phyloP scores from a whole-genome alignment of 495 filamentous ascomycete species.

The Aspergillus cristatus region DNA sequence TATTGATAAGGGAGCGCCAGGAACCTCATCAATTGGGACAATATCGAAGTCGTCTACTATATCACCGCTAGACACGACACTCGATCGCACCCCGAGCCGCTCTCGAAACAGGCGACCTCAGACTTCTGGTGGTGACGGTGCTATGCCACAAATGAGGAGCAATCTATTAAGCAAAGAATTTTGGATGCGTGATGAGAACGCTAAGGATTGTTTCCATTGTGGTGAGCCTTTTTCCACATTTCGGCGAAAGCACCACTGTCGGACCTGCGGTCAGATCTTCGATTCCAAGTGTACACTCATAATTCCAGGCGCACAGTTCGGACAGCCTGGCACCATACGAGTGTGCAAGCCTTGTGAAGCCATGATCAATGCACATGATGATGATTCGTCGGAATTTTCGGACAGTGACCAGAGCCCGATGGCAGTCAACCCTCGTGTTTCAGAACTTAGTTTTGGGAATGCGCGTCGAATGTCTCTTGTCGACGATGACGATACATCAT shows the following conservation, averaged over 20 bases:
- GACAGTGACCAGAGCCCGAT: constrained; percentile 56
- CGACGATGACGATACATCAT: constrained; percentile 39
- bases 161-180: constrained; percentile 87
- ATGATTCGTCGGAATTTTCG: constrained; percentile 84
- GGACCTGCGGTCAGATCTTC: constrained; percentile 89
- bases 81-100: constrained; percentile 8
- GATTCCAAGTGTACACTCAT: constrained; percentile 92
- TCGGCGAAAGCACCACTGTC: constrained; percentile 92
- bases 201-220: constrained; percentile 94
- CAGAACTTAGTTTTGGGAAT: constrained; percentile 24
- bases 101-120: constrained; percentile 14
- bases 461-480: constrained; percentile 13
- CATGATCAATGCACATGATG: constrained; percentile 83
- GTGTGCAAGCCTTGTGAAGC: constrained; percentile 93
- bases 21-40: constrained; percentile 26
- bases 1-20: constrained; percentile 26
- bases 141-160: constrained; percentile 53
- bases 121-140: constrained; percentile 15
- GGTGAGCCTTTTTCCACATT: constrained; percentile 86
- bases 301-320: constrained; percentile 76
- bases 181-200: constrained; percentile 99
- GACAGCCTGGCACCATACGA: constrained; percentile 74
- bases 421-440: constrained; percentile 26
- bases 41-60: constrained; percentile 20
- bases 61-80: constrained; percentile 22